phyloP scores from a whole-genome alignment of 106 monocot species.

The Dendrobium officinale region DNA sequence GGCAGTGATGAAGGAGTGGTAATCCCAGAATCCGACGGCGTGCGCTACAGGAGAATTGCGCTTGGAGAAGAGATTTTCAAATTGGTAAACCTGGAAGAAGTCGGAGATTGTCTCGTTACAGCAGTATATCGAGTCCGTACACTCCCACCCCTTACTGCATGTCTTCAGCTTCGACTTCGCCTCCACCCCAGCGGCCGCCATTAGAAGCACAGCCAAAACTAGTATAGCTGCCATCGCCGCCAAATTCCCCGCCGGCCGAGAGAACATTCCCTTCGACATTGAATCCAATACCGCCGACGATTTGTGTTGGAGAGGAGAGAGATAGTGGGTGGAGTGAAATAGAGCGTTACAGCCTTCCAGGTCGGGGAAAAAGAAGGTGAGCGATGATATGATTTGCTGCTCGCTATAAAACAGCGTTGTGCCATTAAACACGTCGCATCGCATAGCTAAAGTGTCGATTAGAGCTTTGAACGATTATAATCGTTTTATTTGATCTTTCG shows the following conservation, averaged over 20 bases:
- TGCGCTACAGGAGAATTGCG: constrained; percentile 81
- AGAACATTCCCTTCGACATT: not conserved
- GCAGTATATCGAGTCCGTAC: constrained; percentile 67
- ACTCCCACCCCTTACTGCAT: constrained; percentile 97
- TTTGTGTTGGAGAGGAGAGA: not conserved
- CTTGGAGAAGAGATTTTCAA: constrained; percentile 91
- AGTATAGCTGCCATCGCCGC: not conserved
- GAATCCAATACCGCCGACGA: not conserved
- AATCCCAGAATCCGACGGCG: constrained; percentile 91
- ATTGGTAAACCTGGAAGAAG: constrained; percentile 87
- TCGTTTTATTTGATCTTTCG: not conserved
- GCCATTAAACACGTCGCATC: not conserved
- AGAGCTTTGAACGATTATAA: not conserved
- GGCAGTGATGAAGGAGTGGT: constrained; percentile 89
- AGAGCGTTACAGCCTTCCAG: not conserved
- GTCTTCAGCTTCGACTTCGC: constrained; percentile 49
- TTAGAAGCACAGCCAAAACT: not conserved
- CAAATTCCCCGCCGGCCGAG: not conserved
- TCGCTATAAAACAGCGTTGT: not conserved
- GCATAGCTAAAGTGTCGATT: not conserved
- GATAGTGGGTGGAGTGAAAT: not conserved
- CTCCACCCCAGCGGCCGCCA: not conserved
- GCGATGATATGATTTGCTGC: not conserved
- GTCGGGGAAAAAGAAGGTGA: not conserved
- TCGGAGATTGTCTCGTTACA: constrained; percentile 89